A percentile compares a stretch with the other conserved stretches of the same genome.
These are phyloP conservation scores for Fusarium globosum DNA, from an alignment of 2,329 filamentous ascomycete species.

Conservation along the genomic window DNA sequence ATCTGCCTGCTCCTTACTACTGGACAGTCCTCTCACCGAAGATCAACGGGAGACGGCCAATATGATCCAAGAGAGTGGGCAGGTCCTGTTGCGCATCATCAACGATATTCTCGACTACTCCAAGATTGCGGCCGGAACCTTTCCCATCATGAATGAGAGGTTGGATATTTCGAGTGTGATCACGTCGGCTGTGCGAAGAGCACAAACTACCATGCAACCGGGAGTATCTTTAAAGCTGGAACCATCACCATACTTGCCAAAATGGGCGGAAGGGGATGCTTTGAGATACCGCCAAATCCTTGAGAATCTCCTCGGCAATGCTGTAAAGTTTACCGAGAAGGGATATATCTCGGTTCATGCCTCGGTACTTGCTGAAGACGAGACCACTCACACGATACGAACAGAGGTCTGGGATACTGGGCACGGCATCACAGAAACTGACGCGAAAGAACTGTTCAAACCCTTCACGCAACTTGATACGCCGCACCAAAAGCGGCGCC, in stretches of 20 bases:
- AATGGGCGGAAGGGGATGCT: background rate
- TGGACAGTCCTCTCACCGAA: background rate
- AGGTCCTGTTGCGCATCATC: background rate
- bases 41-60: conserved; percentile 12
- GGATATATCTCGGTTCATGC: background rate
- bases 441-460: background rate
- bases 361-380: background rate
- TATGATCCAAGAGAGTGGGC: conserved; percentile 4
- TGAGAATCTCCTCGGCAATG: background rate
- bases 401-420: conserved; percentile 1
- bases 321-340: conserved; percentile 2
- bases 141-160: background rate
- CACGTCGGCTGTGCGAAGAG: background rate
- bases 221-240: conserved; percentile 1
- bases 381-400: background rate
- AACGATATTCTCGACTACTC: conserved; percentile 17
- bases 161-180: background rate
- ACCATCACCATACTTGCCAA: background rate
- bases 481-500: background rate
- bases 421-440: background rate
- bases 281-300: background rate
- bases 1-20: background rate
- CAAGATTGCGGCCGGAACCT: background rate
- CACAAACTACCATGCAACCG: background rate
- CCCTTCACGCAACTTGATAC: conserved; percentile 10